Conservation (phyloP, 1,284 basidiomycete species). For the Tilletia walkeri region DNA sequence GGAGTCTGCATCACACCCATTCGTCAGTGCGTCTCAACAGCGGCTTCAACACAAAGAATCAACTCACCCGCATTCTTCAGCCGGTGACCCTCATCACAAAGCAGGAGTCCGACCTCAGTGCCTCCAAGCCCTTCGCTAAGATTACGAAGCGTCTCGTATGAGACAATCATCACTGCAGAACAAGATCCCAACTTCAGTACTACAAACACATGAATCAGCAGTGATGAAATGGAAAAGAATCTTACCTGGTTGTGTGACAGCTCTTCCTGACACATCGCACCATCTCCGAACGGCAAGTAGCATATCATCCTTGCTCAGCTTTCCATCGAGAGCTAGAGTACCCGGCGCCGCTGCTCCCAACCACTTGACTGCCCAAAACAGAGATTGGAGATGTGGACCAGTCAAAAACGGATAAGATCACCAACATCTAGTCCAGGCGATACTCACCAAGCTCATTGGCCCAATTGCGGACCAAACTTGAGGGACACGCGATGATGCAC, state of each 20-base stretch:
- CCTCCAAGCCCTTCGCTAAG: slow-evolving; percentile 48
- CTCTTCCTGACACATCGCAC: slow-evolving; percentile 45
- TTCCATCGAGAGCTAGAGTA: slow-evolving; percentile 50
- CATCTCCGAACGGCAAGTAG: slow-evolving; percentile 49
- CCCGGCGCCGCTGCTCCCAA: slow-evolving; percentile 49
- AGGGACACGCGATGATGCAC: slow-evolving; percentile 95
- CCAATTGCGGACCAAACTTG: slow-evolving; percentile 96
- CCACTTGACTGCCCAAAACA: slow-evolving; percentile 40
- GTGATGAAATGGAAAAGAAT: background rate
- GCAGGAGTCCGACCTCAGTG: slow-evolving; percentile 75
- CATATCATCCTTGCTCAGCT: slow-evolving; percentile 52
- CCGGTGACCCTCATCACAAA: slow-evolving; percentile 96
- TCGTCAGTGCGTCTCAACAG: background rate
- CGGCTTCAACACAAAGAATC: no score
- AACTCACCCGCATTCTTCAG: slow-evolving; percentile 86
- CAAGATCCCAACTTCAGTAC: background rate
- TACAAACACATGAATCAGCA: background rate
- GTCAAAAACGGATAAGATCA: background rate
- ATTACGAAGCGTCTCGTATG: slow-evolving; percentile 83
- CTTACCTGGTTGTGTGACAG: slow-evolving; percentile 45
- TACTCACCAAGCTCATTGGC: slow-evolving; percentile 84
- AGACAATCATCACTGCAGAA: slow-evolving; percentile 84
- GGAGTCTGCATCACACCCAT: slow-evolving; percentile 29
- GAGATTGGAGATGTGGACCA: background rate
- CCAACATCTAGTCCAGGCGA: background rate